Percentiles rank a stretch among this genome's conserved stretches.
Conservation (phyloP, 73 alveolate species). For the Tetrahymena thermophila region DNA sequence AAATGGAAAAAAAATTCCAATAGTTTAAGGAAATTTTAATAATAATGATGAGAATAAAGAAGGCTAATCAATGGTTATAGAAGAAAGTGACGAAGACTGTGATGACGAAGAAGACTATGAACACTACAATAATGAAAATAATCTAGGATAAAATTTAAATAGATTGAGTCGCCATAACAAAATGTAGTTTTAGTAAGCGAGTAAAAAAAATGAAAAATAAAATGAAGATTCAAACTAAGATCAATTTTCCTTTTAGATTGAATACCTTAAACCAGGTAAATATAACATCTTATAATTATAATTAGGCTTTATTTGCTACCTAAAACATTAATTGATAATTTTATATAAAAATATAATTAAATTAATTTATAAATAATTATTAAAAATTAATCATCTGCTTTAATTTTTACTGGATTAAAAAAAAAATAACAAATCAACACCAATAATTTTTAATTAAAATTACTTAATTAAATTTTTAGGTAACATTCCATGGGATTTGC, state of each 20-base stretch:
- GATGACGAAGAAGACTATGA: neutral
- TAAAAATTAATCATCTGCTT: no score
- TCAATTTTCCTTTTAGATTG: neutral
- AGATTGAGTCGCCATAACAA: neutral
- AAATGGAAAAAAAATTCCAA: neutral
- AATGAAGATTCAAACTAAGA: neutral
- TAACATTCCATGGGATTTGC: neutral
- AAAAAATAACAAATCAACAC: no score
- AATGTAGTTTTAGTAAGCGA: neutral
- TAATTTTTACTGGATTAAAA: no score
- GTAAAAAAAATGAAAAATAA: neutral
- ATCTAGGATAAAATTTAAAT: neutral
- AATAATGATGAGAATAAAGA: neutral
- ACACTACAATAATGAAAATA: neutral
- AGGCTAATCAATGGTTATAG: neutral
- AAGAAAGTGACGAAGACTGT: neutral
- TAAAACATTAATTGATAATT: no score
- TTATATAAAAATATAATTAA: no score
- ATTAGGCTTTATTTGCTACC: no score
- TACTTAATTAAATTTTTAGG: neutral
- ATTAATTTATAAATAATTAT: no score
- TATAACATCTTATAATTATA: neutral
- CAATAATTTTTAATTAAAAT: neutral
- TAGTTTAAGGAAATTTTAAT: neutral
- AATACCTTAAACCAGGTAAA: neutral